Evolutionary conservation across 78 protist genomes (phyloP).

Genomic region (Andalucia godoyi): DNA sequence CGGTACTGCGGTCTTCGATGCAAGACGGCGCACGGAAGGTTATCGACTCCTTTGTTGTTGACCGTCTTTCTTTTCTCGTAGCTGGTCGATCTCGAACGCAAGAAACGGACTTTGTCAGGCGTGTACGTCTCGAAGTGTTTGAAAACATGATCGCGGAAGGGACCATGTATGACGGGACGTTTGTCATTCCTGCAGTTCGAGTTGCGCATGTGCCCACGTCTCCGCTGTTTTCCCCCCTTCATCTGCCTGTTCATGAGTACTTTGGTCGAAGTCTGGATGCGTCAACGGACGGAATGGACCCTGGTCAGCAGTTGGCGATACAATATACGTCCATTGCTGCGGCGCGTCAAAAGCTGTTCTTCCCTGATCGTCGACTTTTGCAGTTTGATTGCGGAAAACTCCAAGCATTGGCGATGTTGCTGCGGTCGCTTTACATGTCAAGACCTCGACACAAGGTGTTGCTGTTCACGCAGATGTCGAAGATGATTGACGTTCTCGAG

Average conservation of each 20-base stretch:
- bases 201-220: background rate
- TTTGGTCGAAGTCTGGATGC: background rate
- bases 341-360: constrained; percentile 26
- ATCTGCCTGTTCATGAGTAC: background rate
- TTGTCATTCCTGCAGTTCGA: constrained; percentile 29
- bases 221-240: background rate
- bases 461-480: constrained; percentile 84
- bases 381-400: constrained; percentile 93
- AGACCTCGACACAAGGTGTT: constrained; percentile 57
- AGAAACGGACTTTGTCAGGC: no score
- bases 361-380: constrained; percentile 82
- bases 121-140: no score
- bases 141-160: no score
- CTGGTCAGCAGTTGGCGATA: no score
- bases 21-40: no score
- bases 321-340: no score
- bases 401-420: constrained; percentile 47
- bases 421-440: constrained; percentile 36
- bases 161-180: constrained; percentile 23
- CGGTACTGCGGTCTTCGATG: no score
- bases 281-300: background rate
- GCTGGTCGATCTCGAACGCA: no score
- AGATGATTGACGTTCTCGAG: constrained; percentile 88
- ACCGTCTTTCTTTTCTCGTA: no score
- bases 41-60: no score